Evolutionary conservation across 2,329 filamentous ascomycete species (phyloP).

Genomic region (Diaporthe destruens): DNA sequence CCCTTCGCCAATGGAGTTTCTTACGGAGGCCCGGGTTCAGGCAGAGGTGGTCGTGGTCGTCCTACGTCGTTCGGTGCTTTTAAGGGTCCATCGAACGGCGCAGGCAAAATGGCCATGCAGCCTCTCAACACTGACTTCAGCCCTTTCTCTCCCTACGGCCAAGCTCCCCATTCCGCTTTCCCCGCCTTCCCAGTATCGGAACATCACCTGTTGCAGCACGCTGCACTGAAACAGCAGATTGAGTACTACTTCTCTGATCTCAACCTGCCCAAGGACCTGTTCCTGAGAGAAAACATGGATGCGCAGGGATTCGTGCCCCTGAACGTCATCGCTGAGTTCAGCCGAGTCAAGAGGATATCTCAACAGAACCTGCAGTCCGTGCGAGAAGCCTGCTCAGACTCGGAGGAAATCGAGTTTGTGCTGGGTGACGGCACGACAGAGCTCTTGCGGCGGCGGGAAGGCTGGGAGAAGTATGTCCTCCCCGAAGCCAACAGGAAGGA

Average conservation of each 20-base stretch:
- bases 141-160: slow-evolving; percentile 55
- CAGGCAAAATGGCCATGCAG: slow-evolving; percentile 46
- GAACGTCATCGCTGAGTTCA: slow-evolving; percentile 85
- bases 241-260: slow-evolving; percentile 98
- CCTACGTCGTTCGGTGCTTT: slow-evolving; percentile 38
- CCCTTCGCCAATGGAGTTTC: slow-evolving; percentile 22
- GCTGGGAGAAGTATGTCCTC: slow-evolving; percentile 86
- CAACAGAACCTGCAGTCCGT: slow-evolving; percentile 77
- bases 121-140: slow-evolving; percentile 52
- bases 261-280: slow-evolving; percentile 94
- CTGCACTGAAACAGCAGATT: slow-evolving; percentile 65
- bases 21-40: slow-evolving; percentile 42
- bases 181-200: slow-evolving; percentile 41
- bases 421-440: slow-evolving; percentile 82
- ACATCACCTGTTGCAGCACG: slow-evolving; percentile 48
- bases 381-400: slow-evolving; percentile 80
- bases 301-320: slow-evolving; percentile 91
- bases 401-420: slow-evolving; percentile 79
- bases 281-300: slow-evolving; percentile 91
- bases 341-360: slow-evolving; percentile 81
- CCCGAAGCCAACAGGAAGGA: slow-evolving; percentile 78
- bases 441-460: slow-evolving; percentile 78
- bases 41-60: slow-evolving; percentile 57
- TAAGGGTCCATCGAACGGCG: slow-evolving; percentile 42
- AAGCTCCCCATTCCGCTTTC: slow-evolving; percentile 66